phyloP scores from a whole-genome alignment of 768 basidiomycete species.

The Udeniomyces megalosporus region DNA sequence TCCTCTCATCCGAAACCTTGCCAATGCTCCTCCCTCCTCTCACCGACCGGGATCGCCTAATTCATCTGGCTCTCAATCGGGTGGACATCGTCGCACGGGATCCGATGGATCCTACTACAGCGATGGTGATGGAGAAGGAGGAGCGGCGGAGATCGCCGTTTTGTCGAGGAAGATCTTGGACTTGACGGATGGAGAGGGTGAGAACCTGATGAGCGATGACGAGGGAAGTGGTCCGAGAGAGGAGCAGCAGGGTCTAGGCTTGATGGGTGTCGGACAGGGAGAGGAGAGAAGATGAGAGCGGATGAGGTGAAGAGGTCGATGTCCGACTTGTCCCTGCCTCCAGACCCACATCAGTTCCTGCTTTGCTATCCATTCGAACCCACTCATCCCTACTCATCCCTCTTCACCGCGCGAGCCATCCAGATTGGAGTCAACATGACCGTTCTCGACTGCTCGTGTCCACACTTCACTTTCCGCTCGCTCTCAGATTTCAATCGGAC shows the following conservation, averaged over 20 bases:
- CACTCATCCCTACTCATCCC: too few species aligned
- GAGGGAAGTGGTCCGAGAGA: neutral
- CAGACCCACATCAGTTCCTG: too few species aligned
- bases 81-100: constrained; percentile 34
- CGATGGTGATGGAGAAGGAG: constrained; percentile 39
- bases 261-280: neutral
- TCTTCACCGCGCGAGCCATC: too few species aligned
- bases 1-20: constrained; percentile 70
- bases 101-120: constrained; percentile 58
- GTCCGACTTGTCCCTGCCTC: too few species aligned
- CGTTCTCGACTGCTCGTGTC: too few species aligned
- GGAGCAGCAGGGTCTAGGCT: neutral
- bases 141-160: constrained; percentile 77
- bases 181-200: constrained; percentile 42
- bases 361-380: too few species aligned
- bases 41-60: constrained; percentile 18
- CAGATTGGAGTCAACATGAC: too few species aligned
- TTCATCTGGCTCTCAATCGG: constrained; percentile 19
- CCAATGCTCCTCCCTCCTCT: constrained; percentile 26
- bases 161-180: constrained; percentile 73
- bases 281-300: too few species aligned
- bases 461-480: too few species aligned
- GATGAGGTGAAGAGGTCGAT: too few species aligned
- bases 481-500: too few species aligned
- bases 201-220: neutral